Base-by-base conservation (phyloP, 441 rosid species). In the Populus hybrid region DNA sequence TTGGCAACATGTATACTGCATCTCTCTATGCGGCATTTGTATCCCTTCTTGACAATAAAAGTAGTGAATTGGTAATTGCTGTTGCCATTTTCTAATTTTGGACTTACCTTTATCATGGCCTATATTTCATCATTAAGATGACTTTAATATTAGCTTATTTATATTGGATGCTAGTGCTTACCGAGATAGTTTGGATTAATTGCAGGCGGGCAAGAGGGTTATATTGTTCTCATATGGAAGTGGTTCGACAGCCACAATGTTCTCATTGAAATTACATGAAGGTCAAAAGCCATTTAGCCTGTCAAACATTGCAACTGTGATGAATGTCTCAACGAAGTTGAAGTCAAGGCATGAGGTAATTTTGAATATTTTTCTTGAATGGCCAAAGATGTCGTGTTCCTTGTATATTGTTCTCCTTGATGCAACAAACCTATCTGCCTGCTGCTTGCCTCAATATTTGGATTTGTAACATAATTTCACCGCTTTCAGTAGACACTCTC, bases 1-100 rank as follows among this genome's bases (percentile, higher is more conserved):
- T 93, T 11, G 99, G 99, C 78, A 96, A 96, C 88, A 96, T 93
- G 98, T 96, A 96, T 83, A 96, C 99, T 2, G 99, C 98, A 80
- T 96, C 99, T 74, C 81, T 96, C 57, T 96, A 94, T 77, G 98
- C 98, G 23, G 99, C 99, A 71, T 93, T 96, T 78, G 96, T 86
- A 69, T 94, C 99, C 73, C 95, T 96, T 36, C 82, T 96, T 85
- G 92, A 96, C 90, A 90, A 89, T 75, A 93, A 89, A 84, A 78
- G 89, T 59, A 80, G 76, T 46, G 88, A 87, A 79, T 79, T 96
- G 98, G 99, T 95, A 91, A 87, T 6, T 79, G 24, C 32, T 82
- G 61, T 34, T 72, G 30, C 28, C 11, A 1, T 78, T 73, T 63
- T 78, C 40, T 20, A 8, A 61, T 40, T 68, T 67, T 8, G 21